These are phyloP conservation scores for Aspergillus campestris DNA, from an alignment of 495 filamentous ascomycete genomes.

Conservation along the genomic window DNA sequence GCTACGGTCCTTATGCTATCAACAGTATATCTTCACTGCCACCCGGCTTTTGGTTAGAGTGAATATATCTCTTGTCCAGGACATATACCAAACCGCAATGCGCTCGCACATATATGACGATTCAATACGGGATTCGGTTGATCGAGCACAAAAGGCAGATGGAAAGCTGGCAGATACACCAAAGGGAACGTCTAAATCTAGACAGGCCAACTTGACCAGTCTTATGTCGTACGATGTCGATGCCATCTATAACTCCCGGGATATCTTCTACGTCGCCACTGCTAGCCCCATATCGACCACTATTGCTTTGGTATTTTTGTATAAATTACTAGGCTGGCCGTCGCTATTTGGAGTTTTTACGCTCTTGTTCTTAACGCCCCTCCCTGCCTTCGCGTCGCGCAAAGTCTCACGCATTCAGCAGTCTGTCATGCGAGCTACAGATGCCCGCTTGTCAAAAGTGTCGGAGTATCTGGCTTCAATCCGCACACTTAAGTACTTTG, in stretches of 20 bases:
- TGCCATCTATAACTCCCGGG: constrained; percentile 31
- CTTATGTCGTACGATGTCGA: constrained; percentile 45
- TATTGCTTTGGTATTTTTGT: constrained; percentile 31
- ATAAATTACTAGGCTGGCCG: constrained; percentile 38
- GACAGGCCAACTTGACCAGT: constrained; percentile 39
- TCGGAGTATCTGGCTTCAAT: constrained; percentile 42
- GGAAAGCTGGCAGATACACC: constrained; percentile 6
- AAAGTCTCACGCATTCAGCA: constrained; percentile 27
- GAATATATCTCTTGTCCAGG: constrained; percentile 39
- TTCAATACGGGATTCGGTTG: constrained; percentile 4
- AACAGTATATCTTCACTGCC: constrained; percentile 42
- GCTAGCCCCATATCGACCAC: constrained; percentile 27
- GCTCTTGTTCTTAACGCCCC: constrained; percentile 27
- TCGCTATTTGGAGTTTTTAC: constrained; percentile 33
- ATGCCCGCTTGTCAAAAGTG: constrained; percentile 42
- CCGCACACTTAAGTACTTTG: constrained; percentile 43
- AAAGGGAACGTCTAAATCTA: constrained; percentile 21
- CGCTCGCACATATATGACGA: constrained; percentile 24
- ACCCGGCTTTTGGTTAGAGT: constrained; percentile 38
- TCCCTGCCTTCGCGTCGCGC: constrained; percentile 31
- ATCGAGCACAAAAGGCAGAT: constrained; percentile 5
- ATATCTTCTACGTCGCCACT: constrained; percentile 29
- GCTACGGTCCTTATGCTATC: constrained; percentile 31
- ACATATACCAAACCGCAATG: constrained; percentile 43
- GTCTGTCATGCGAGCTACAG: constrained; percentile 38